Evolutionary conservation across 345 rosid species (phyloP), one percentile per base, ranked within the genome.

Genomic region (Cardamine chenopodiifolia): DNA sequence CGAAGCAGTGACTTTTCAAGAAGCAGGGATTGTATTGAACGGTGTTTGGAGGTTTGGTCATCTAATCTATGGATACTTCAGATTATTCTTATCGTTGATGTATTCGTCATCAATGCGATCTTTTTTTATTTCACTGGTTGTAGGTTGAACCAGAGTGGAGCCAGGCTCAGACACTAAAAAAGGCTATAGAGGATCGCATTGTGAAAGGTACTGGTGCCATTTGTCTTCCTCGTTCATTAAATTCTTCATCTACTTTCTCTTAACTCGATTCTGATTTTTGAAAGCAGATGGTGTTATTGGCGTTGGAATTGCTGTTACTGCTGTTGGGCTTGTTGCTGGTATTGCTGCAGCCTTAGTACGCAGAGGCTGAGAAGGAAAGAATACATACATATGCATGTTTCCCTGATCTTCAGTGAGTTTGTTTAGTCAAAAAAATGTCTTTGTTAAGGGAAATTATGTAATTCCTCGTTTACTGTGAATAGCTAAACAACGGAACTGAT

Each of bases 211-310:
- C 31, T 55, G 42, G 25, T 12, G 42, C 22, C 58, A 7, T 48
- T 49, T 32, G 1, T 47, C 55, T 40, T 61, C 32, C 0, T 35
- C 18, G 2, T 66, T 53, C 10, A 58, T 45, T 15, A n/a, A 20
- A 57, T 18, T 35, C 52, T 4, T 61, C 48, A 50, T 26, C 10
- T 28, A 4, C 26, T 52, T 28, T 70, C n/a, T 18, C 45, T 52
- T 40, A n/a, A 2, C 40, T 23, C 26, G 68, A 8, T 45, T 26
- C 39, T 50, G n/a, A 19, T 55, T 34, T 65, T 14, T 47, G 61
- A 44, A 59, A 77, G 76, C 75, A 91, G 97, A 91, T 85, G 97
- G 97, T 70, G 84, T 89, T 39, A 84, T 91, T 66, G 96, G 97
- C 64, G 89, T 91, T 14, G 97, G 93, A 37, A 88, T 91, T 53